Conservation (phyloP, 169 alveolate genomes). For the Eimeria tenella region DNA sequence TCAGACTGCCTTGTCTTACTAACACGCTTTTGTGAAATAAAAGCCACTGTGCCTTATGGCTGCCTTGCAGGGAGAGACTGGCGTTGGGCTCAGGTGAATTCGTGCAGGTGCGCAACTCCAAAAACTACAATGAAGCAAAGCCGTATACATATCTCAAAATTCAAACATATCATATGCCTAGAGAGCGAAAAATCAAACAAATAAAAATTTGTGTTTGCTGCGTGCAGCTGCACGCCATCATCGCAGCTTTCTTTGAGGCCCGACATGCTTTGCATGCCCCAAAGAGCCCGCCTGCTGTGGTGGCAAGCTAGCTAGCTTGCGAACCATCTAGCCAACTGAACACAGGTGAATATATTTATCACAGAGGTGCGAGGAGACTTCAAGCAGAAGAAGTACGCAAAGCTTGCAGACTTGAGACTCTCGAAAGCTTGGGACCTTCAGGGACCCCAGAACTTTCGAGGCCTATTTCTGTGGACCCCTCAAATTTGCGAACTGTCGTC, state of each 20-base stretch:
- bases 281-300: background rate
- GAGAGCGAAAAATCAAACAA: background rate
- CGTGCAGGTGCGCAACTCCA: slow-evolving; percentile 48
- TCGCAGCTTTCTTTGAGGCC: slow-evolving; percentile 78
- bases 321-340: background rate
- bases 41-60: background rate
- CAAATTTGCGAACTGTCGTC: too few species aligned
- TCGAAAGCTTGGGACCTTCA: too few species aligned
- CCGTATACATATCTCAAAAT: background rate
- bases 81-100: slow-evolving; percentile 58
- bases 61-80: slow-evolving; percentile 52
- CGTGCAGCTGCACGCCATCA: slow-evolving; percentile 76
- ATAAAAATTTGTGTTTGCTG: slow-evolving; percentile 26
- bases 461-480: too few species aligned
- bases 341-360: too few species aligned
- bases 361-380: background rate
- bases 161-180: background rate
- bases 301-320: slow-evolving; percentile 50
- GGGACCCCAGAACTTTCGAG: too few species aligned
- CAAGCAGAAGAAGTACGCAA: background rate
- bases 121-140: background rate
- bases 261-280: slow-evolving; percentile 78
- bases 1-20: too few species aligned
- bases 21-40: too few species aligned
- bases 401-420: background rate